A percentile compares a stretch with the other conserved stretches of the same genome.
Evolutionary conservation across 2,329 filamentous ascomycete genomes (phyloP).

Genomic region (Diaporthe capsici): DNA sequence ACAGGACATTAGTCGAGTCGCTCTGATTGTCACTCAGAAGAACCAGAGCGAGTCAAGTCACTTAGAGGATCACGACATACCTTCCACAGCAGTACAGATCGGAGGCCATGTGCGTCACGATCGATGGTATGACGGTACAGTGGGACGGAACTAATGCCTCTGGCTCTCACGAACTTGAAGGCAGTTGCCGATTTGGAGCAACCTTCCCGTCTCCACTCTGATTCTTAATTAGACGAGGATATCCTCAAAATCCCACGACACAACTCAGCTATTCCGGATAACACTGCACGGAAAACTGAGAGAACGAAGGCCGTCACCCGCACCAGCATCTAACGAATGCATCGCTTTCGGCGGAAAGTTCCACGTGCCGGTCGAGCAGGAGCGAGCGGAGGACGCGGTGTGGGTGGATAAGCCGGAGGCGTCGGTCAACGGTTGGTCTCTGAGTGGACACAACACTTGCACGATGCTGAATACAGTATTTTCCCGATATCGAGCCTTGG

Average conservation of each 20-base stretch:
- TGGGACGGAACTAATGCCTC: neutral
- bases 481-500: conserved; percentile 1
- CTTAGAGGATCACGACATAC: neutral
- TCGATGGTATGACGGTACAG: neutral
- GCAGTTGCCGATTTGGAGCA: neutral
- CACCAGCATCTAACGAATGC: neutral
- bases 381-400: neutral
- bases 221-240: neutral
- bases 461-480: neutral
- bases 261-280: neutral
- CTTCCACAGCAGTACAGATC: neutral
- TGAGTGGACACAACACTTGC: neutral
- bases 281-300: neutral
- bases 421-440: neutral
- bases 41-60: neutral
- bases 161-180: neutral
- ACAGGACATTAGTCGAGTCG: neutral
- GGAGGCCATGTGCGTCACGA: neutral
- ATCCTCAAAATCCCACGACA: neutral
- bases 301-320: neutral
- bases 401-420: neutral
- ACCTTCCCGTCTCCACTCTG: neutral
- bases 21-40: neutral
- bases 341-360: no score
- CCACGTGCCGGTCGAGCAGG: neutral